Percentiles rank a stretch among this genome's conserved stretches.
Evolutionary conservation across 2,329 filamentous ascomycete species (phyloP).

Genomic region (Epichloe brachyelytri): DNA sequence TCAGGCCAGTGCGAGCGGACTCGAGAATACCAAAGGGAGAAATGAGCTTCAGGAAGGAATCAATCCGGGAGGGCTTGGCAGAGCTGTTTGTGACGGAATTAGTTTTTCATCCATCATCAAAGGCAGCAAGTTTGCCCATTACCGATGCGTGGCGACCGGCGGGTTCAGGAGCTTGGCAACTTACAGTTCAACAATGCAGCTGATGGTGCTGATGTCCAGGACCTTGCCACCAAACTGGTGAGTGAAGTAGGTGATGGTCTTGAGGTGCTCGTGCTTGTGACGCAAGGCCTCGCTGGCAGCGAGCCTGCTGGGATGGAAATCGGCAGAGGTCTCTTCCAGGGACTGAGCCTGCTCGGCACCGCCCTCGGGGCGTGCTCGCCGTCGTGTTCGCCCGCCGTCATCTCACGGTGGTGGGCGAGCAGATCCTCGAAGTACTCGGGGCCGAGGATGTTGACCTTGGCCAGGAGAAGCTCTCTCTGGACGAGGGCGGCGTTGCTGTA

Average conservation of each 20-base stretch:
- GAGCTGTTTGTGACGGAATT: constrained; percentile 38
- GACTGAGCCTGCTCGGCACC: constrained; percentile 23
- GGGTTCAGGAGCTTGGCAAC: constrained; percentile 20
- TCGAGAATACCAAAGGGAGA: constrained; percentile 92
- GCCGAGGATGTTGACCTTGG: constrained; percentile 92
- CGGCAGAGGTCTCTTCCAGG: constrained; percentile 38
- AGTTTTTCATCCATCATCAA: background rate
- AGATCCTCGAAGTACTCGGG: constrained; percentile 98
- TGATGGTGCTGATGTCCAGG: constrained; percentile 93
- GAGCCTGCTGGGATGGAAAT: constrained; percentile 85
- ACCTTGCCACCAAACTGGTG: constrained; percentile 98
- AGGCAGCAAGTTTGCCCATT: no score
- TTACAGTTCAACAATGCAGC: constrained; percentile 96
- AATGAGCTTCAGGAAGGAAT: constrained; percentile 95
- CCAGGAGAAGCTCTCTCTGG: constrained; percentile 86
- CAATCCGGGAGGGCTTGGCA: constrained; percentile 84
- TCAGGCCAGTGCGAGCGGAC: constrained; percentile 87
- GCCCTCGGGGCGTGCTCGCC: constrained; percentile 31
- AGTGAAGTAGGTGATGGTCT: constrained; percentile 89
- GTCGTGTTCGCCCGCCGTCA: constrained; percentile 38
- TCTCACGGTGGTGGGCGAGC: constrained; percentile 88
- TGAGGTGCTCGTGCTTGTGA: constrained; percentile 95
- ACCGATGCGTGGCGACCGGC: no score
- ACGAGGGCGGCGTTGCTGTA: constrained; percentile 89
- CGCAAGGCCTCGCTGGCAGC: constrained; percentile 78